Evolutionary conservation across 2,329 filamentous ascomycete genomes (phyloP).

Genomic region (Leptographium lundbergii): DNA sequence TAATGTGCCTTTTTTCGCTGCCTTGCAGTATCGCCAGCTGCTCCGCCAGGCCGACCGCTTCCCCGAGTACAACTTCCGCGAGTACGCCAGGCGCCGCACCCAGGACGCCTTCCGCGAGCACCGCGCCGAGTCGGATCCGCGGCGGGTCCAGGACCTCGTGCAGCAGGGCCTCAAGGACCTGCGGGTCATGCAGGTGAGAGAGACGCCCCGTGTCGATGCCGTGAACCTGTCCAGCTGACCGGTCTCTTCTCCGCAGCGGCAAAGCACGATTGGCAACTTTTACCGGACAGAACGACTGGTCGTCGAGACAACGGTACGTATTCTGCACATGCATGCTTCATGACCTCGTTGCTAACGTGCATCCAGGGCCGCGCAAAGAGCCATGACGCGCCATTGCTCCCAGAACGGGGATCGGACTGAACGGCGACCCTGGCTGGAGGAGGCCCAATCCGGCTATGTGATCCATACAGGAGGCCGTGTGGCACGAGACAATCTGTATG

Average conservation of each 20-base stretch:
- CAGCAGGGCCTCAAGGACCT: slow-evolving; percentile 80
- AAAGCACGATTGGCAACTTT: slow-evolving; percentile 91
- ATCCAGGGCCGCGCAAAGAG: not conserved
- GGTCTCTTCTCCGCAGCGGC: slow-evolving; percentile 46
- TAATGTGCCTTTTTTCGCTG: not conserved
- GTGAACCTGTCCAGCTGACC: not conserved
- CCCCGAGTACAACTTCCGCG: slow-evolving; percentile 91
- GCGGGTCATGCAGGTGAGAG: slow-evolving; percentile 71
- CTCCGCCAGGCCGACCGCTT: slow-evolving; percentile 80
- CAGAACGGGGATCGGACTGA: not conserved
- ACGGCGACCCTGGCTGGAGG: too few relatives aligned
- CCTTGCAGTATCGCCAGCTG: slow-evolving; percentile 71
- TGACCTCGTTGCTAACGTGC: not conserved
- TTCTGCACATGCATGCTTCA: not conserved
- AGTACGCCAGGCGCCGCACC: slow-evolving; percentile 87
- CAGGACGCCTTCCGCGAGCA: slow-evolving; percentile 83
- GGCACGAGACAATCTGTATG: not conserved
- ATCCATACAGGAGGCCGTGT: not conserved
- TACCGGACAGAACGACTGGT: slow-evolving; percentile 86
- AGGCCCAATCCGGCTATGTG: not conserved
- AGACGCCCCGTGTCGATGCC: not conserved
- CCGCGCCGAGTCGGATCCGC: slow-evolving; percentile 56
- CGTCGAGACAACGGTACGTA: slow-evolving; percentile 44
- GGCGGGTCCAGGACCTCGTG: slow-evolving; percentile 74
- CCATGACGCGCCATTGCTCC: not conserved